These are phyloP conservation scores for Fomitopsis serialis DNA, from an alignment of 768 basidiomycete species.

Conservation along the genomic window DNA sequence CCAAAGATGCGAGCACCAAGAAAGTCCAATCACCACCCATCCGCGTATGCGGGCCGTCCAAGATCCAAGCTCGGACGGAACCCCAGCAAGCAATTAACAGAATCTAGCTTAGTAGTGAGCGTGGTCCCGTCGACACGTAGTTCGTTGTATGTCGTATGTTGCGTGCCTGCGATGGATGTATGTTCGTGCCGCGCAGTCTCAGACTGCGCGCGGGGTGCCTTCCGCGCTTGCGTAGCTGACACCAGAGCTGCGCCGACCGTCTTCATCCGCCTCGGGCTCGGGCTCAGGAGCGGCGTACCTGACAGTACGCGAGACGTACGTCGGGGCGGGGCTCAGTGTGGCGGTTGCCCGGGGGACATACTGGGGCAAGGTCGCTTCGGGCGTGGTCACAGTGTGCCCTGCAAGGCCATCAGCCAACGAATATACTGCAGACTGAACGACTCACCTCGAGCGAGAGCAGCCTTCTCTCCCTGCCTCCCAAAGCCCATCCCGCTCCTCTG, in stretches of 20 bases:
- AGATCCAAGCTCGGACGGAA: background rate
- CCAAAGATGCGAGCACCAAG: background rate
- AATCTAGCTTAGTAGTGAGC: background rate
- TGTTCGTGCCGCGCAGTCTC: background rate
- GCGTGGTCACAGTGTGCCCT: conserved; percentile 54
- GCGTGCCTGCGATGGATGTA: background rate
- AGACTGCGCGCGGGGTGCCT: background rate
- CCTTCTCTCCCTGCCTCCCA: conserved; percentile 77
- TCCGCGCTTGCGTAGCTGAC: background rate
- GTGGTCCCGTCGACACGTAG: background rate
- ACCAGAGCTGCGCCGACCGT: background rate
- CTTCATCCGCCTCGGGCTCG: background rate
- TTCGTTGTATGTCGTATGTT: background rate
- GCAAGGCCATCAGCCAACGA: background rate
- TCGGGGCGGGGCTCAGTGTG: background rate
- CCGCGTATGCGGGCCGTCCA: background rate
- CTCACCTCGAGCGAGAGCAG: conserved; percentile 59
- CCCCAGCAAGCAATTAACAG: background rate
- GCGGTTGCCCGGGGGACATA: conserved; percentile 23
- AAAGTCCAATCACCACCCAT: background rate
- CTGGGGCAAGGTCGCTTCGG: conserved; percentile 50
- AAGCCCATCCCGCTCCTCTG: conserved; percentile 56
- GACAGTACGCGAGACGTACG: background rate
- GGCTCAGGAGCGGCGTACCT: background rate
- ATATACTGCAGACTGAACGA: conserved; percentile 12